Conservation (phyloP, 2,329 filamentous ascomycete species). For the Graphium sp. region DNA sequence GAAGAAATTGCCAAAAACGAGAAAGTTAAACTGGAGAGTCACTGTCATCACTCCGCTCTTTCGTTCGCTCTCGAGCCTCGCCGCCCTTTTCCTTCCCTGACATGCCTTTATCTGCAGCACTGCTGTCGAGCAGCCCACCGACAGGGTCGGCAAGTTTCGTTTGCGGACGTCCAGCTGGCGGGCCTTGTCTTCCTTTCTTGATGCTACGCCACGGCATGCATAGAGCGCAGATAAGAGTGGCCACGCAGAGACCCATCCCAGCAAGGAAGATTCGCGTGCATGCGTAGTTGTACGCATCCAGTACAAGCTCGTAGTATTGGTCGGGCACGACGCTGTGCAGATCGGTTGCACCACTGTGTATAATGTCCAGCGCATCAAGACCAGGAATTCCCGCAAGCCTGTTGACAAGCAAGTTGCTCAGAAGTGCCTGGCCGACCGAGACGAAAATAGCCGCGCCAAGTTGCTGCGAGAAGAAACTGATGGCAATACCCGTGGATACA, state of each 20-base stretch:
- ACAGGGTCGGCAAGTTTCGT: too few species aligned
- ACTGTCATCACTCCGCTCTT: too few species aligned
- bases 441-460: slow-evolving; percentile 42
- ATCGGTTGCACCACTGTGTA: slow-evolving; percentile 38
- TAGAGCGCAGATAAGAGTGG: slow-evolving; percentile 38
- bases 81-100: too few species aligned
- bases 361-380: slow-evolving; percentile 22
- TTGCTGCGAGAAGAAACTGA: slow-evolving; percentile 40
- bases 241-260: slow-evolving; percentile 33
- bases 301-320: slow-evolving; percentile 32
- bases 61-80: too few species aligned
- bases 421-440: slow-evolving; percentile 36
- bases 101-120: too few species aligned
- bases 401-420: slow-evolving; percentile 26
- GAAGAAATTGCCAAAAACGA: too few species aligned
- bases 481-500: slow-evolving; percentile 35
- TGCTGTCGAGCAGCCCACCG: too few species aligned
- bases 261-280: slow-evolving; percentile 47
- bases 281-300: slow-evolving; percentile 47
- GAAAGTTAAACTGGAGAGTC: too few species aligned
- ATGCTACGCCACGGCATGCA: slow-evolving; percentile 53
- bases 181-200: slow-evolving; percentile 25
- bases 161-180: slow-evolving; percentile 2
- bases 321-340: slow-evolving; percentile 33
- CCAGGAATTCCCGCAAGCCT: slow-evolving; percentile 21